A percentile compares a stretch with the other conserved stretches of the same genome.
Conservation (phyloP, 768 basidiomycete species). For the Sporobolomyces phaffii region DNA sequence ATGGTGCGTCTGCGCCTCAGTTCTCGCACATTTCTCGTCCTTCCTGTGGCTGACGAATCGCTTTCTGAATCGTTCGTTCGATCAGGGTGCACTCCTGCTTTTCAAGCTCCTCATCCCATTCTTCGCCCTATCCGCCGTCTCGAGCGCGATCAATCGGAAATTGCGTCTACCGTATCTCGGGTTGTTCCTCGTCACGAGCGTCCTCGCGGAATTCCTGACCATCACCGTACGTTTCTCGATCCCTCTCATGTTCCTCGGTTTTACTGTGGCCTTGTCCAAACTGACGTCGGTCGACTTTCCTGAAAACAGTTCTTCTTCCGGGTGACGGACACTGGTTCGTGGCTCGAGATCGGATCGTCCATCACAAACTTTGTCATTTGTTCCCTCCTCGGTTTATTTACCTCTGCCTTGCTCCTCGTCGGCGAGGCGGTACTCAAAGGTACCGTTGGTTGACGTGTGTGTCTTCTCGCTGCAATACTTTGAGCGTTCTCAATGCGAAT, state of each 20-base stretch:
- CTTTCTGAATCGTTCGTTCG: too few species aligned
- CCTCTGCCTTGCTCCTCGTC: conserved; percentile 64
- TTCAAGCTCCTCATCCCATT: conserved; percentile 80
- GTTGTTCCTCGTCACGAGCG: conserved; percentile 67
- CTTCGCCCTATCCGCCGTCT: conserved; percentile 63
- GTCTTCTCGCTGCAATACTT: too few species aligned
- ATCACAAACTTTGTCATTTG: conserved; percentile 83
- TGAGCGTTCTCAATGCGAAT: too few species aligned
- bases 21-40: too few species aligned
- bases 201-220: conserved; percentile 63
- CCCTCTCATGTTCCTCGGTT: conserved; percentile 14
- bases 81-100: conserved; percentile 48
- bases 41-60: too few species aligned
- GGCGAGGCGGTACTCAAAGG: conserved; percentile 52
- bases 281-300: too few species aligned
- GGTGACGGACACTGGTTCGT: conserved; percentile 72
- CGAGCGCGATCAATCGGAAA: conserved; percentile 63
- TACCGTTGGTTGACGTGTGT: not conserved
- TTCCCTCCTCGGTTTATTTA: conserved; percentile 70
- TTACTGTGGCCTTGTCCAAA: too few species aligned
- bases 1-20: conserved; percentile 53
- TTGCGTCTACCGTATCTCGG: conserved; percentile 71
- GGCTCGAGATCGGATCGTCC: conserved; percentile 82
- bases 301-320: conserved; percentile 73
- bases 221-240: conserved; percentile 16